These are phyloP conservation scores for Suillus decipiens DNA, from an alignment of 768 basidiomycete species.

Conservation along the genomic window DNA sequence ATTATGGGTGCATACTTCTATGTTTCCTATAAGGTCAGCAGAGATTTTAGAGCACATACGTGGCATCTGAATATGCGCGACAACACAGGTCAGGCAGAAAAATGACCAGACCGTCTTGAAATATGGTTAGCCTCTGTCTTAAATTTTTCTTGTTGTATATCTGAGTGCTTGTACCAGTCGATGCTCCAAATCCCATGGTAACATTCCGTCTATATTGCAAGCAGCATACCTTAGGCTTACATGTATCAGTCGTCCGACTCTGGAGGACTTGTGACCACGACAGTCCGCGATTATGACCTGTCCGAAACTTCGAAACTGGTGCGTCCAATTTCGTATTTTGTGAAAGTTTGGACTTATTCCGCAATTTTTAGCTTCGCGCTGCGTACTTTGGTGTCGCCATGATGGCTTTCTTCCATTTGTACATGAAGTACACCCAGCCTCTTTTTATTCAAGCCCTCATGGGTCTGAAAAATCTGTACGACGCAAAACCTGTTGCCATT, in stretches of 20 bases:
- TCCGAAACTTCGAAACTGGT: conserved; percentile 82
- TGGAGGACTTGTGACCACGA: conserved; percentile 83
- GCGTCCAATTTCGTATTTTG: conserved; percentile 24
- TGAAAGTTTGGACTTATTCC: not conserved
- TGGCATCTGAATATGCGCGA: conserved; percentile 9
- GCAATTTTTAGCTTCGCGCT: conserved; percentile 51
- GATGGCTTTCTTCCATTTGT: conserved; percentile 92
- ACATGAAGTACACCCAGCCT: conserved; percentile 95
- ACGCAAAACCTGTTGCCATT: conserved; percentile 81
- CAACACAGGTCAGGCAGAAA: conserved; percentile 85
- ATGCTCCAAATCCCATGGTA: conserved; percentile 76
- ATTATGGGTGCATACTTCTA: conserved; percentile 81
- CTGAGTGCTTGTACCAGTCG: conserved; percentile 49
- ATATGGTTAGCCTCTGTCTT: conserved; percentile 65
- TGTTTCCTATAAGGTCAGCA: conserved; percentile 62
- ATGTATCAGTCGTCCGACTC: conserved; percentile 57
- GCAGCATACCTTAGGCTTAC: not conserved
- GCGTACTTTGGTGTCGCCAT: conserved; percentile 76
- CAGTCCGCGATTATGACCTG: conserved; percentile 92
- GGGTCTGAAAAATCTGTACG: conserved; percentile 90
- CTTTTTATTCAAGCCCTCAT: conserved; percentile 94
- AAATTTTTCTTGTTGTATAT: not conserved
- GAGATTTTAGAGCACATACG: not conserved
- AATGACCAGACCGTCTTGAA: conserved; percentile 96
- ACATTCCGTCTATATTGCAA: conserved; percentile 17